A percentile compares a stretch with the other conserved stretches of the same genome.
phyloP scores from a whole-genome alignment of 2,329 filamentous ascomycete species.

The Sporothrix brasiliensis region DNA sequence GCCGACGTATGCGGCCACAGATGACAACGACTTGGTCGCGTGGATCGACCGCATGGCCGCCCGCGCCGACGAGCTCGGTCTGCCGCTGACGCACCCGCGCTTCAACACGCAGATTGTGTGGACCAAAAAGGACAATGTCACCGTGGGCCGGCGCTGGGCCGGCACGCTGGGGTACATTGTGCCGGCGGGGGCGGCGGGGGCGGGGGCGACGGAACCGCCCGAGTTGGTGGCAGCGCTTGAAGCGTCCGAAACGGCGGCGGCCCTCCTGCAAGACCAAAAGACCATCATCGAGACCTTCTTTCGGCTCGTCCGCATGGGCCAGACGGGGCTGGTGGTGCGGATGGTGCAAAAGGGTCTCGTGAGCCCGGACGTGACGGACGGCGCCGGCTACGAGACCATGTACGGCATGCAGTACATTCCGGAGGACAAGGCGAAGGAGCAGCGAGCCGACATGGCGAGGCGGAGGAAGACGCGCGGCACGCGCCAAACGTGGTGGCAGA shows the following conservation, averaged over 20 bases:
- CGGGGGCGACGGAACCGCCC: not conserved
- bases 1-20: constrained; percentile 34
- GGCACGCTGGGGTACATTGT: not conserved
- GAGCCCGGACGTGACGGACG: constrained; percentile 45
- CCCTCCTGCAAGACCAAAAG: constrained; percentile 34
- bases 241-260: constrained; percentile 1
- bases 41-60: constrained; percentile 32
- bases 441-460: no score
- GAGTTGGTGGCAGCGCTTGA: not conserved
- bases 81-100: constrained; percentile 36
- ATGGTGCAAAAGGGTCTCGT: constrained; percentile 45
- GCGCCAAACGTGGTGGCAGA: not conserved
- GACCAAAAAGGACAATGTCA: constrained; percentile 16
- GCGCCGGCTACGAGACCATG: constrained; percentile 14
- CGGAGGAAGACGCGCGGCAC: no score
- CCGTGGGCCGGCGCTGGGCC: not conserved
- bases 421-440: no score
- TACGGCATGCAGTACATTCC: not conserved
- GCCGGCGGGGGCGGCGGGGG: not conserved
- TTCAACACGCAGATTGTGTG: constrained; percentile 17
- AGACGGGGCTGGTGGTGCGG: constrained; percentile 41
- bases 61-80: constrained; percentile 31
- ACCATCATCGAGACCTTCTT: constrained; percentile 31
- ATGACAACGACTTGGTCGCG: constrained; percentile 26
- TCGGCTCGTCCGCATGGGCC: constrained; percentile 26